Evolutionary conservation across 108 stramenopile genomes (phyloP).

Genomic region (Cyclotella sp.): DNA sequence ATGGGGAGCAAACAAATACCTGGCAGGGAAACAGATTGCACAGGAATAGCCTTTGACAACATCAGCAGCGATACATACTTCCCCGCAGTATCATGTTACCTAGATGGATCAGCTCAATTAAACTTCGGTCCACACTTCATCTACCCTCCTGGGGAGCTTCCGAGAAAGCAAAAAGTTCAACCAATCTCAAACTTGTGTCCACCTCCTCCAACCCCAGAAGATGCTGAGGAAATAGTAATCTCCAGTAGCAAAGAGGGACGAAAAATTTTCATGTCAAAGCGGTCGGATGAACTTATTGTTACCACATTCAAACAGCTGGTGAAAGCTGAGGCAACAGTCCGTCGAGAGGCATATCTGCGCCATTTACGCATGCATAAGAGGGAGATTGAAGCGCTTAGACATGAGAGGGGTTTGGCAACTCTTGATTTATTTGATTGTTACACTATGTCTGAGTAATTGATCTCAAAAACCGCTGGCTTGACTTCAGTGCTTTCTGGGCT

Average conservation of each 20-base stretch:
- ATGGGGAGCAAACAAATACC: conserved; percentile 56
- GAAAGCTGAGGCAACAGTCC: conserved; percentile 59
- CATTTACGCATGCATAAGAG: conserved; percentile 59
- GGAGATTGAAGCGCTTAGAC: conserved; percentile 29
- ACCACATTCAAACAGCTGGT: conserved; percentile 70
- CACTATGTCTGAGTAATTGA: neutral
- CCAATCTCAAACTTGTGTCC: conserved; percentile 66
- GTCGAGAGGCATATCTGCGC: conserved; percentile 54
- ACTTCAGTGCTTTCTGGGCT: too few relatives aligned
- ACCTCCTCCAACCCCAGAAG: conserved; percentile 65
- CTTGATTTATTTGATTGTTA: neutral
- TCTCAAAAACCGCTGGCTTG: too few relatives aligned
- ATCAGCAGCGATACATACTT: conserved; percentile 75
- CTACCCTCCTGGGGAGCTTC: conserved; percentile 64
- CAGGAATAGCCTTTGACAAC: conserved; percentile 72
- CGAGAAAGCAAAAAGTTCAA: conserved; percentile 44
- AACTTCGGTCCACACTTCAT: conserved; percentile 90
- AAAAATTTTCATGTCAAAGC: conserved; percentile 58
- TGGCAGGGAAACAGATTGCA: neutral
- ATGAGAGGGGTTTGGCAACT: neutral
- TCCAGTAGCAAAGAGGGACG: conserved; percentile 55
- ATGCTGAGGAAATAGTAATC: conserved; percentile 54
- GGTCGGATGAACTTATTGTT: conserved; percentile 51
- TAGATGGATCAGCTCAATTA: conserved; percentile 68
- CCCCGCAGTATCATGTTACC: conserved; percentile 83